Evolutionary conservation across 257 asterid genomes (phyloP), one percentile per base, ranked within the genome.

Genomic region (Solanum pinnatisectum): DNA sequence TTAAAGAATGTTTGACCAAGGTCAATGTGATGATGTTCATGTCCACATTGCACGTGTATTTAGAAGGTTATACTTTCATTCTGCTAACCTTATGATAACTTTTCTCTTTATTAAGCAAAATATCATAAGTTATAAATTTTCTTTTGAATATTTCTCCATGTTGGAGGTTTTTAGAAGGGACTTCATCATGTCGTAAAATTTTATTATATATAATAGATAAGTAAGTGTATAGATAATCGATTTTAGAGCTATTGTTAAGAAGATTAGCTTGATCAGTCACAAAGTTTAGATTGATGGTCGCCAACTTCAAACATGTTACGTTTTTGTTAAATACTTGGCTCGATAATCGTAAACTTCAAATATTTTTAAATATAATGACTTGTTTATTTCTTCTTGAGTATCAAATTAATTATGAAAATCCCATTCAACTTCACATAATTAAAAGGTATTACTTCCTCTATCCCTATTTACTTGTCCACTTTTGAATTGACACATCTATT

Each of bases 11-110:
- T 90, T 91, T 90, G 94, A 92, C 87, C 78, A 68, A 77, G 91
- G 95, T 92, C 93, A 92, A 90, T 70, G 85, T 78, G 77, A 93
- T 93, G 87, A 93, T 91, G 88, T 37, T 59, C 84, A 42, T 25
- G 37, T 92, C 87, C 90, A 82, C 87, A 86, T 27, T 89, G 90
- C 95, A 93, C 95, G 94, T 71, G 78, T 33, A 32, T 71, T 71
- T 71, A 33, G 14, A 16, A 71, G 76, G 88, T 95, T 77, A 88
- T 20, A 46, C 49, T 65, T 44, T 79, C 81, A 88, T 84, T 30
- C 74, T 87, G 12, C 85, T 83, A n/a, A 27, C 72, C 40, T 90
- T 52, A 84, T 89, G 81, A 44, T 84, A 68, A 68, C 36, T 13
- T 68, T 27, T 68, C 22, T 13, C 74, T 68, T 68, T 27, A 68